phyloP scores from a whole-genome alignment of 345 rosid genomes.

The Hibiscus tridactylites region DNA sequence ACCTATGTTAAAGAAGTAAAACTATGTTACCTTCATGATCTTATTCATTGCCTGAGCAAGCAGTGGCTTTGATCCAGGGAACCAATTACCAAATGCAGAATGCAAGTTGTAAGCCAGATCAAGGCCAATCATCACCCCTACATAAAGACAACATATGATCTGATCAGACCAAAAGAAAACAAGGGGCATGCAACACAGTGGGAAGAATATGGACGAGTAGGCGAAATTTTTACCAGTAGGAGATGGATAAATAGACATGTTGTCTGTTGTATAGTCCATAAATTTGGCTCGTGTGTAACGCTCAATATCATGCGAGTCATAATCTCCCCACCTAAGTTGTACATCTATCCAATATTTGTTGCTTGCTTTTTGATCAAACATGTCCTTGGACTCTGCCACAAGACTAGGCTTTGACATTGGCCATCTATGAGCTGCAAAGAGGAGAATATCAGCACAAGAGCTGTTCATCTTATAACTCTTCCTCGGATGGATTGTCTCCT shows the following conservation, averaged over 20 bases:
- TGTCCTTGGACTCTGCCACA: constrained; percentile 97
- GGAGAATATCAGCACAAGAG: constrained; percentile 97
- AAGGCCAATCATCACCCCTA: constrained; percentile 98
- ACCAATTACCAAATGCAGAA: constrained; percentile 99
- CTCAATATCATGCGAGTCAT: constrained; percentile 97
- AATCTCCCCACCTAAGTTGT: constrained; percentile 99
- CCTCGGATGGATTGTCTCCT: constrained; percentile 98
- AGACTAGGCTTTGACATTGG: constrained; percentile 99
- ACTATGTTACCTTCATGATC: constrained; percentile 78
- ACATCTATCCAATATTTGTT: constrained; percentile 99
- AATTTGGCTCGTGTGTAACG: constrained; percentile 99
- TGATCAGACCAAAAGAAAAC: not conserved
- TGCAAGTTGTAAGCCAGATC: constrained; percentile 98
- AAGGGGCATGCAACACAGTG: no score
- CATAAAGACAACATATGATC: not conserved
- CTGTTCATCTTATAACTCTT: constrained; percentile 99
- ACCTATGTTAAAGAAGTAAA: no score
- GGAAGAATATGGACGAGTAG: no score
- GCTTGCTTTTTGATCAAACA: constrained; percentile 98
- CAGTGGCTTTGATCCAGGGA: constrained; percentile 96
- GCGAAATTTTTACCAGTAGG: constrained; percentile 59
- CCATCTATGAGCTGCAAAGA: constrained; percentile 99
- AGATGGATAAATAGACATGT: constrained; percentile 99
- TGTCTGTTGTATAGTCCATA: constrained; percentile 99
- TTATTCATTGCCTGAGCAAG: constrained; percentile 99